phyloP scores from a whole-genome alignment of 257 asterid species.

The Orobanche coerulescens region DNA sequence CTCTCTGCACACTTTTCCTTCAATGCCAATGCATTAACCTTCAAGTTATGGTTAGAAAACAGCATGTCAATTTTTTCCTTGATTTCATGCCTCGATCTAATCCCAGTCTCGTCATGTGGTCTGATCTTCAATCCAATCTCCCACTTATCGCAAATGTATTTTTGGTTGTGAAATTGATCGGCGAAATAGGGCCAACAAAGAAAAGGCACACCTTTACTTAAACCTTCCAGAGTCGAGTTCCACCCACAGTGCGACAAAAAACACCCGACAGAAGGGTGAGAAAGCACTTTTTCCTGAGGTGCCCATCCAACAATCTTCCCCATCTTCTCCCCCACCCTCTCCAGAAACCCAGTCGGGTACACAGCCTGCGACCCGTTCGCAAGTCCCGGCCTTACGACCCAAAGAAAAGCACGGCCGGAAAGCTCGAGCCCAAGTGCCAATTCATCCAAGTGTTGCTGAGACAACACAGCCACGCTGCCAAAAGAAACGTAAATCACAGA shows the following conservation, averaged over 20 bases:
- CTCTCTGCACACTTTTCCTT: constrained; percentile 25
- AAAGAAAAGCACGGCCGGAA: constrained; percentile 33
- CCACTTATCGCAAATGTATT: constrained; percentile 34
- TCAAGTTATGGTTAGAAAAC: constrained; percentile 19
- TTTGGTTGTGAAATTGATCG: constrained; percentile 34
- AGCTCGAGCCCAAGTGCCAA: constrained; percentile 41
- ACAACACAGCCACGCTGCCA: constrained; percentile 34
- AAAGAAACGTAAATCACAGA: constrained; percentile 43
- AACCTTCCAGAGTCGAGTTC: constrained; percentile 36
- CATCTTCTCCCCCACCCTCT: constrained; percentile 21
- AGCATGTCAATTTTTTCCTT: constrained; percentile 23
- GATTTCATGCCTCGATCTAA: constrained; percentile 32
- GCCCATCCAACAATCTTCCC: constrained; percentile 42
- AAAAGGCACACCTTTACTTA: constrained; percentile 29
- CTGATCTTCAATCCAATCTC: constrained; percentile 32
- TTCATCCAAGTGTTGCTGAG: constrained; percentile 34
- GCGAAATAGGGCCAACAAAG: constrained; percentile 40
- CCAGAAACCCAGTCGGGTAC: constrained; percentile 31
- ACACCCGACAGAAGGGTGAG: constrained; percentile 30
- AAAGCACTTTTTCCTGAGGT: constrained; percentile 35
- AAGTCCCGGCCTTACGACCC: constrained; percentile 36
- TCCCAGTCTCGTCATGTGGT: constrained; percentile 28
- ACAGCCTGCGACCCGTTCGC: constrained; percentile 22
- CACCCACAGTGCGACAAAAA: constrained; percentile 44
- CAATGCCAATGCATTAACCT: constrained; percentile 29